phyloP scores from a whole-genome alignment of 2,329 filamentous ascomycete species.

The Neospermospora avenae region DNA sequence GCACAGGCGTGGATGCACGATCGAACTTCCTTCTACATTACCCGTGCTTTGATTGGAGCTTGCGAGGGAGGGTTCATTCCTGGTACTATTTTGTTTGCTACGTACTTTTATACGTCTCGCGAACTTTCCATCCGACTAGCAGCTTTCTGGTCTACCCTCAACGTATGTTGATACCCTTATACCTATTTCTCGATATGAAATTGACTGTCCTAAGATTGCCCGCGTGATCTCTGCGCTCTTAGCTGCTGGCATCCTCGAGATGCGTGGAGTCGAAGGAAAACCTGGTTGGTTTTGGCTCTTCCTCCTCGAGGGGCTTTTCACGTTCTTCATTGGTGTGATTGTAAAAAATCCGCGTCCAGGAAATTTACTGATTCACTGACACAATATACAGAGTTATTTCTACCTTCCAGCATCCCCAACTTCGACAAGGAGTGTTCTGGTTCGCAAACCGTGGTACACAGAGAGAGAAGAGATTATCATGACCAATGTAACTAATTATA shows the following conservation, averaged over 20 bases:
- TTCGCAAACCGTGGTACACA: neutral
- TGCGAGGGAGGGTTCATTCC: slow-evolving; percentile 58
- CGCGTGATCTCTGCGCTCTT: slow-evolving; percentile 36
- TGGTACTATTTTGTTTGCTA: slow-evolving; percentile 61
- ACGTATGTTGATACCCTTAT: slow-evolving; percentile 35
- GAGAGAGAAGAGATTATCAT: slow-evolving; percentile 55
- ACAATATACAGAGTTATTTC: neutral
- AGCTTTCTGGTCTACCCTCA: slow-evolving; percentile 62
- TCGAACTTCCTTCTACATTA: slow-evolving; percentile 47
- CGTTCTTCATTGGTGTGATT: slow-evolving; percentile 24
- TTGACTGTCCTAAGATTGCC: slow-evolving; percentile 27
- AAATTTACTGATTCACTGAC: slow-evolving; percentile 59
- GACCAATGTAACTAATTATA: slow-evolving; percentile 45
- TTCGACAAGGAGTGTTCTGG: neutral
- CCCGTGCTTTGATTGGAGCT: slow-evolving; percentile 50
- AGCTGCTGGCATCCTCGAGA: slow-evolving; percentile 54
- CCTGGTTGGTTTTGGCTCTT: slow-evolving; percentile 59
- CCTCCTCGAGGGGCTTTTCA: slow-evolving; percentile 35
- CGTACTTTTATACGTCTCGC: slow-evolving; percentile 68
- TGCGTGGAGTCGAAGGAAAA: slow-evolving; percentile 48
- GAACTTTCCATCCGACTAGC: slow-evolving; percentile 66
- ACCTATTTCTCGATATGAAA: slow-evolving; percentile 40
- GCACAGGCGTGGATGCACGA: slow-evolving; percentile 51
- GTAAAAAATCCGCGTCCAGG: slow-evolving; percentile 32
- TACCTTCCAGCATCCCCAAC: neutral